Conservation (phyloP, 2,329 filamentous ascomycete genomes). For the Fusarium virguliforme region DNA sequence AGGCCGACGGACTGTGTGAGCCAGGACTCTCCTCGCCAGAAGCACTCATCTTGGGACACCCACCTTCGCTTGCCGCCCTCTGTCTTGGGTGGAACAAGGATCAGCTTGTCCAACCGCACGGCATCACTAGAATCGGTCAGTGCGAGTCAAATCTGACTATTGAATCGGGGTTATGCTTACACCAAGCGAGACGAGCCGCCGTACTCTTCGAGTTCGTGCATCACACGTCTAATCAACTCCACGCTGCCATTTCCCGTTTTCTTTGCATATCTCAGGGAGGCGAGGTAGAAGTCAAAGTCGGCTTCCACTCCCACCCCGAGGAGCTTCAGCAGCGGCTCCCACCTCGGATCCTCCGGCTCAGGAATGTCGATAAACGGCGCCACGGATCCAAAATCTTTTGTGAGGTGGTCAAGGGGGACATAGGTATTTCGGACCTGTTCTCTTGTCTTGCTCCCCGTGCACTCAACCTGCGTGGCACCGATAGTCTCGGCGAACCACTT, state of each 20-base stretch:
- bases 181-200: not conserved
- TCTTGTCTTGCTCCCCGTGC: not conserved
- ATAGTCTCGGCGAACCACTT: not conserved
- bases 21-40: slow-evolving; percentile 24
- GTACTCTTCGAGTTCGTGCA: slow-evolving; percentile 16
- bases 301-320: not conserved
- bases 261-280: slow-evolving; percentile 5
- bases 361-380: slow-evolving; percentile 18
- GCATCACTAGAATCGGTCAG: slow-evolving; percentile 4
- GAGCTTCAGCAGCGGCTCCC: slow-evolving; percentile 2
- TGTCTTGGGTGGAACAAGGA: slow-evolving; percentile 4
- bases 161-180: not conserved
- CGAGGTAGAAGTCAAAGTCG: slow-evolving; percentile 17
- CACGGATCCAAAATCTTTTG: not conserved
- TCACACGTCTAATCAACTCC: slow-evolving; percentile 7
- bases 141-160: not conserved
- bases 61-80: not conserved
- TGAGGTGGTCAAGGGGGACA: slow-evolving; percentile 1
- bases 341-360: slow-evolving; percentile 17
- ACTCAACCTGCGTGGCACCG: not conserved
- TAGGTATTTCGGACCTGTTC: not conserved
- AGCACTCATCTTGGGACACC: slow-evolving; percentile 7
- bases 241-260: not conserved
- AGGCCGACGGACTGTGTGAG: slow-evolving; percentile 12
- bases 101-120: not conserved